Evolutionary conservation across 192 early-diverging fungal species (phyloP).

Genomic region (Linnemannia exigua): DNA sequence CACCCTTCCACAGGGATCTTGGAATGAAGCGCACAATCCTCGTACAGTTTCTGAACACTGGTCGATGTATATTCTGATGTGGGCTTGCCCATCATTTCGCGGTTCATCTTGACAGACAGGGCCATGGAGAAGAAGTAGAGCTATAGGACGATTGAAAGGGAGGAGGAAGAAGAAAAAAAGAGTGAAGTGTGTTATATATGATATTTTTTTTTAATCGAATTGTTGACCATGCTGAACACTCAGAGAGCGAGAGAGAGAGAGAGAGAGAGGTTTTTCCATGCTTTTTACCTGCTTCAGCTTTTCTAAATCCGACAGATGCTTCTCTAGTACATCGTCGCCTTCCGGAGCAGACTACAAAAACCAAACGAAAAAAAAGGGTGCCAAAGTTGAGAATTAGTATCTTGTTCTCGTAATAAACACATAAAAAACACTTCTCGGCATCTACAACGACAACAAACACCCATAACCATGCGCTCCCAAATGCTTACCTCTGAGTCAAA

Average conservation of each 20-base stretch:
- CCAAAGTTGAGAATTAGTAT: neutral
- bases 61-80: slow-evolving; percentile 45
- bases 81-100: slow-evolving; percentile 49
- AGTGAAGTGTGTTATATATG: too few relatives aligned
- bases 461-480: too few relatives aligned
- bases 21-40: slow-evolving; percentile 34
- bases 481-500: slow-evolving; percentile 12
- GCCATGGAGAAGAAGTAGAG: slow-evolving; percentile 56
- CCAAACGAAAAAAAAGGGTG: too few relatives aligned
- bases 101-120: slow-evolving; percentile 52
- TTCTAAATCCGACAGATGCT: slow-evolving; percentile 40
- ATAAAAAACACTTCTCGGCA: too few relatives aligned
- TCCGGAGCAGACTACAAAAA: neutral
- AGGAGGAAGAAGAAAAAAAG: neutral
- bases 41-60: slow-evolving; percentile 45
- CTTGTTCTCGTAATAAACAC: neutral
- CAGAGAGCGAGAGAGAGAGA: too few relatives aligned
- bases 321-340: slow-evolving; percentile 18
- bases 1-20: slow-evolving; percentile 48
- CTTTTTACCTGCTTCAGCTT: slow-evolving; percentile 40
- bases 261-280: too few relatives aligned
- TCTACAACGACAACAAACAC: too few relatives aligned
- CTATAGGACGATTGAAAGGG: neutral
- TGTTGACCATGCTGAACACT: too few relatives aligned
- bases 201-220: too few relatives aligned